Percentiles rank a stretch among this genome's conserved stretches.
Evolutionary conservation across 2,329 filamentous ascomycete species (phyloP).

Genomic region (Penicillium sp.): DNA sequence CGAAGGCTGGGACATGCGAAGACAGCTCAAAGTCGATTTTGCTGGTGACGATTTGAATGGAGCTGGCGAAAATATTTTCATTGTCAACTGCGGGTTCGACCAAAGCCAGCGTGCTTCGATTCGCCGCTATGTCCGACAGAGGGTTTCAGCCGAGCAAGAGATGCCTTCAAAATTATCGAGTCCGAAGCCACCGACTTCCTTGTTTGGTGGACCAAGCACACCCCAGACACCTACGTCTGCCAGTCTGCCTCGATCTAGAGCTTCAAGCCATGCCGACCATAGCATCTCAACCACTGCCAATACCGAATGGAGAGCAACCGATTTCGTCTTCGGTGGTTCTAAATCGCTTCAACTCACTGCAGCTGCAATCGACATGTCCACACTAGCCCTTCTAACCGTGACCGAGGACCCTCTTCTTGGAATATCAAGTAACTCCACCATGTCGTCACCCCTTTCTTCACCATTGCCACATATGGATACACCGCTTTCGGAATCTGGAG

Average conservation of each 20-base stretch:
- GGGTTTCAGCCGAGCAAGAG: constrained; percentile 31
- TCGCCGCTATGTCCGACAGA: constrained; percentile 57
- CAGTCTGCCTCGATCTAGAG: constrained; percentile 27
- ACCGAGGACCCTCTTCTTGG: constrained; percentile 73
- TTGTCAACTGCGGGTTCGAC: constrained; percentile 69
- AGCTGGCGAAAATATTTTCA: constrained; percentile 71
- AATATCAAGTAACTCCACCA: constrained; percentile 52
- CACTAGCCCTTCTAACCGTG: constrained; percentile 64
- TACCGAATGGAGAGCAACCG: constrained; percentile 65
- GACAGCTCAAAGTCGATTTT: constrained; percentile 83
- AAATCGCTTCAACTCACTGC: constrained; percentile 63
- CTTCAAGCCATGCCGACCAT: constrained; percentile 27
- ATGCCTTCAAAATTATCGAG: constrained; percentile 17
- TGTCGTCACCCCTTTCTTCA: constrained; percentile 53
- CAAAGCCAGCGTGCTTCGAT: constrained; percentile 53
- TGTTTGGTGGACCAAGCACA: constrained; percentile 48
- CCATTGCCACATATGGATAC: constrained; percentile 49
- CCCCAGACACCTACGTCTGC: not conserved
- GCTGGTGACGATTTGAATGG: constrained; percentile 71
- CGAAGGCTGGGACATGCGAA: constrained; percentile 87
- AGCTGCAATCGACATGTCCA: constrained; percentile 69
- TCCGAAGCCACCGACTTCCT: constrained; percentile 32
- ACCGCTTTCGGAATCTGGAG: constrained; percentile 49
- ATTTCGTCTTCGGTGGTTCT: constrained; percentile 58
- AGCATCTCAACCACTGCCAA: constrained; percentile 34